Percentiles rank a stretch among this genome's conserved stretches.
These are phyloP conservation scores for Emericellopsis cladophorae DNA, from an alignment of 2,329 filamentous ascomycete genomes.

Conservation along the genomic window DNA sequence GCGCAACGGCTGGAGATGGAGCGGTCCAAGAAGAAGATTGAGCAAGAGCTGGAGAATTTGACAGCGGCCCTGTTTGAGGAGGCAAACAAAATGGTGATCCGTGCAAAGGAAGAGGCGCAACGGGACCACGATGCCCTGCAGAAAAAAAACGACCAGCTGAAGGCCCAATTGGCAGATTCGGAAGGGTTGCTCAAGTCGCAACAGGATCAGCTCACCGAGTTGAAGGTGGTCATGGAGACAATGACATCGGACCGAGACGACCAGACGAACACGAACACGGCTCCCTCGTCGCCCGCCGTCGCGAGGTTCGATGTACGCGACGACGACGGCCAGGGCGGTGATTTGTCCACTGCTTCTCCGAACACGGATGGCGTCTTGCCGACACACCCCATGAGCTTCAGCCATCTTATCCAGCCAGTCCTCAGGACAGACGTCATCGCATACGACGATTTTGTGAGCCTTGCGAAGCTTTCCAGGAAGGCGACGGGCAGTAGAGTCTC, in stretches of 20 bases:
- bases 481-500: conserved; percentile 51
- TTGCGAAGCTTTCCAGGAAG: conserved; percentile 57
- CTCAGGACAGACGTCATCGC: conserved; percentile 69
- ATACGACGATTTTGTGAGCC: conserved; percentile 73
- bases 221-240: conserved; percentile 86
- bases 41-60: conserved; percentile 80
- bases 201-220: conserved; percentile 81
- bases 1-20: conserved; percentile 52
- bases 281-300: conserved; percentile 70
- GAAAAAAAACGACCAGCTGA: conserved; percentile 79
- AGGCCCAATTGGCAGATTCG: conserved; percentile 73
- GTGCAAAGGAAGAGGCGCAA: conserved; percentile 76
- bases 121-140: conserved; percentile 70
- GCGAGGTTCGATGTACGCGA: conserved; percentile 53
- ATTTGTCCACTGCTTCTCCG: conserved; percentile 20
- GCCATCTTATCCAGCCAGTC: conserved; percentile 71
- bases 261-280: conserved; percentile 48
- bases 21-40: conserved; percentile 76
- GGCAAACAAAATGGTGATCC: conserved; percentile 94
- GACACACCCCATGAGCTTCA: conserved; percentile 57
- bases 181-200: conserved; percentile 78
- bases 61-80: conserved; percentile 95
- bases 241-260: conserved; percentile 67
- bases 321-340: conserved; percentile 20
- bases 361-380: conserved; percentile 33